These are phyloP conservation scores for Forsythia viridissima DNA, from an alignment of 257 asterid genomes.

Conservation along the genomic window DNA sequence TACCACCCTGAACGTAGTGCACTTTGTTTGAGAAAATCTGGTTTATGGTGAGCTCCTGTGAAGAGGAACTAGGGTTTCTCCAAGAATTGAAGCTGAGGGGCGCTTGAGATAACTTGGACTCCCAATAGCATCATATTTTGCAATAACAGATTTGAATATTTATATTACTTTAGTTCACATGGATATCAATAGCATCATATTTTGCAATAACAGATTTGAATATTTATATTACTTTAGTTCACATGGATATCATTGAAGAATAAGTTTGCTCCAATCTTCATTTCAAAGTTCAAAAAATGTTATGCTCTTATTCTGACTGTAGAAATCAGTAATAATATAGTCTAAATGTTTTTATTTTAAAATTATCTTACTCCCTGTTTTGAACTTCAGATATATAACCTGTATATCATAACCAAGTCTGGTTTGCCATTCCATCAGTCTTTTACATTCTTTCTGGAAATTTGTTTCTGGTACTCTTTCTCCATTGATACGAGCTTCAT, in stretches of 20 bases:
- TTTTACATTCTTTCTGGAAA: not conserved
- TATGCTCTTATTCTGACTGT: not conserved
- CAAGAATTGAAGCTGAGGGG: not conserved
- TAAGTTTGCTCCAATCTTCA: not conserved
- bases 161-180: not conserved
- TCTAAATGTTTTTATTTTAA: not conserved
- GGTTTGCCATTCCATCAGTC: not conserved
- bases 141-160: not conserved
- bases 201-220: not conserved
- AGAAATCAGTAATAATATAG: not conserved
- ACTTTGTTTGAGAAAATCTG: not conserved
- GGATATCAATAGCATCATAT: not conserved
- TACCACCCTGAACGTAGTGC: not conserved
- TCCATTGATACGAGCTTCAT: constrained; percentile 7
- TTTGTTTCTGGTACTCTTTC: not conserved
- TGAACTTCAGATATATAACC: not conserved
- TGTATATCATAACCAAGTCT: not conserved
- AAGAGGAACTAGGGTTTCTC: not conserved
- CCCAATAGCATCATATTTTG: not conserved
- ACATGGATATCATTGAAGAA: not conserved
- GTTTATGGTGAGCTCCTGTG: not conserved
- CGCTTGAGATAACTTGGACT: not conserved
- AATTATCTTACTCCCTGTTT: not conserved
- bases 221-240: not conserved
- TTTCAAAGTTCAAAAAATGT: not conserved